Evolutionary conservation across 768 basidiomycete genomes (phyloP), one percentile per base, ranked within the genome.

Genomic region (Tylopilus balloui): DNA sequence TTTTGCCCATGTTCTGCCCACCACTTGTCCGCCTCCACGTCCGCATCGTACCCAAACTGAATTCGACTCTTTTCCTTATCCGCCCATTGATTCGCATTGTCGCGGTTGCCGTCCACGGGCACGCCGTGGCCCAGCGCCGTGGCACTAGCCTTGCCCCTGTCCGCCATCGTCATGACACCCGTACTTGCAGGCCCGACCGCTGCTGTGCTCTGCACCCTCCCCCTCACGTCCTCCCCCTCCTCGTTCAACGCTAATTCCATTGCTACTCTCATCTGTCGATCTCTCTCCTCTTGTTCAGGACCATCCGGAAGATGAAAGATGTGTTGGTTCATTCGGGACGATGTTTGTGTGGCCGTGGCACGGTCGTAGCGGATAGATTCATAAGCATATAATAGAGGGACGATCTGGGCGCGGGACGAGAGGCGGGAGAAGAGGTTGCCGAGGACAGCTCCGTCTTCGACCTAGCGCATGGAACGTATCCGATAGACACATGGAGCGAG

Each of bases 271-370:
- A 84, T 82, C 15, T 69, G 65, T 4, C 54, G 60, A 50, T 84
- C 83, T 11, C 83, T 72, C 38, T 64, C 66, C 36, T 69, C 62
- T 51, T 83, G 82, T 28, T 71, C 74, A 1, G 73, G 72, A 0
- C 81, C 80, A 47, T 83, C 83, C 0, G 69, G 67, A 0, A 81
- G 61, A 57, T 84, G 81, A 62, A 83, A 83, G 37, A 75, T 73
- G 32, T 68, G 52, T 51, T 79, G 77, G 57, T 82, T 82, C 25
- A 75, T 54, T 1, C 76, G 70, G 4, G 78, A 74, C 15, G 74
- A 70, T 0, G 59, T 58, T 54, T 84, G 82, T 1, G 78, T 79
- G 13, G 59, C 67, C 0, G 75, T 68, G 4, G 79, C 72, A 23
- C 83, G 79, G 6, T 65, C 54, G 28, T 75, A 71, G 2, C 82